These are phyloP conservation scores for Microascus cirrosus DNA, from an alignment of 2,329 filamentous ascomycete genomes.

Conservation along the genomic window DNA sequence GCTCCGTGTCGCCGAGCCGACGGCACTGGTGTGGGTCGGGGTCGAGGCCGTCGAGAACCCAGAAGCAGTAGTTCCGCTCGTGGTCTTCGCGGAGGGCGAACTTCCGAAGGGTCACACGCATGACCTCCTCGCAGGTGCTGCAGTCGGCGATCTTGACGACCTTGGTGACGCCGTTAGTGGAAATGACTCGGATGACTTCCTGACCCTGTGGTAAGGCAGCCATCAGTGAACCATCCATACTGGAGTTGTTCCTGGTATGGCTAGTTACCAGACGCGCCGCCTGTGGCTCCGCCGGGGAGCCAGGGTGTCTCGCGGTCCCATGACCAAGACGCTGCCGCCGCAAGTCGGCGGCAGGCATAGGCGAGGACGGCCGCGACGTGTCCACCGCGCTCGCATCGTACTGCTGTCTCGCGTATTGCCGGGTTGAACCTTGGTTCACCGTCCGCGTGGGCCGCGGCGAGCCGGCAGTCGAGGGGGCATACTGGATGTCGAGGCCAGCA, in stretches of 20 bases:
- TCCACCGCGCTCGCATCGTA: constrained; percentile 37
- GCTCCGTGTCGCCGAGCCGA: constrained; percentile 72
- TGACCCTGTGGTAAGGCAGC: constrained; percentile 76
- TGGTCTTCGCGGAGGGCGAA: constrained; percentile 82
- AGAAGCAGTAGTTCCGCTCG: constrained; percentile 94
- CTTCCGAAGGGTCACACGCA: constrained; percentile 79
- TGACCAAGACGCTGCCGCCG: constrained; percentile 42
- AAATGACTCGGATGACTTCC: constrained; percentile 86
- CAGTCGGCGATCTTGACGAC: constrained; percentile 89
- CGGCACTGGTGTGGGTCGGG: constrained; percentile 73
- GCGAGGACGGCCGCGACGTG: constrained; percentile 60
- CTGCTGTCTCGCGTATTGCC: constrained; percentile 47
- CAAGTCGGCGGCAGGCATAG: constrained; percentile 45
- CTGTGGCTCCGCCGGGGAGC: constrained; percentile 53
- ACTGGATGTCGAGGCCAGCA: constrained; percentile 60
- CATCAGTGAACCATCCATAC: constrained; percentile 77
- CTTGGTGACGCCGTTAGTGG: constrained; percentile 80
- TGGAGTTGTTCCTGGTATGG: constrained; percentile 72
- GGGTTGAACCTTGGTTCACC: constrained; percentile 18
- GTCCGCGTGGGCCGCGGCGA: constrained; percentile 43
- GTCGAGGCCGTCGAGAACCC: constrained; percentile 77
- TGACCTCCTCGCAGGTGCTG: constrained; percentile 84
- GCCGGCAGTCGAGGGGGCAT: constrained; percentile 45
- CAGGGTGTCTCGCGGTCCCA: constrained; percentile 38
- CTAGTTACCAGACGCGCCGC: constrained; percentile 50